These are phyloP conservation scores for Sclerotinia spermophila DNA, from an alignment of 2,329 filamentous ascomycete species.

Conservation along the genomic window DNA sequence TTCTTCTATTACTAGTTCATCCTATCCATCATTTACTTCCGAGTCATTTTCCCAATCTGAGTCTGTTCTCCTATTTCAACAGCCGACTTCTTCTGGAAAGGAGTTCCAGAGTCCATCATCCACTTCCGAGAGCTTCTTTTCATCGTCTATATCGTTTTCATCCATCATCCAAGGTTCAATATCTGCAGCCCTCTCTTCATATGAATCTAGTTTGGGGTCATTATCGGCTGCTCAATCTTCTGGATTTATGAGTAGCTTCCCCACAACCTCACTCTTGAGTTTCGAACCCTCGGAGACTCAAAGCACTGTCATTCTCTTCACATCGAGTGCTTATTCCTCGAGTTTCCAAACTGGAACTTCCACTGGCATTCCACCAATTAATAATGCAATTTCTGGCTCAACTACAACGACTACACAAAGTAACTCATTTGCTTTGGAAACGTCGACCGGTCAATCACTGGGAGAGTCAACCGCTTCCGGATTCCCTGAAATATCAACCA, in stretches of 20 bases:
- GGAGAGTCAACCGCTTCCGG: neutral
- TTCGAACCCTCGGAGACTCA: neutral
- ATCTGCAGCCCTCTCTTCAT: neutral
- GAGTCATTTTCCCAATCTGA: neutral
- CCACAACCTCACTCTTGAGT: neutral
- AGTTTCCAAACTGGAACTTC: neutral
- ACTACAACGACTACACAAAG: neutral
- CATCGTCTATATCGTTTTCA: neutral
- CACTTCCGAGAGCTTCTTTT: neutral
- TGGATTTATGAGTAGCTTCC: neutral
- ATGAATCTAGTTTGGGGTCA: neutral
- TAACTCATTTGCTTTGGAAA: neutral
- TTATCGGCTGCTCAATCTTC: conserved; percentile 2
- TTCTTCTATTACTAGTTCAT: neutral
- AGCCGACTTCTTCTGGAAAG: neutral
- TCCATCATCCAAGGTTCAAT: neutral
- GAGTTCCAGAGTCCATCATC: neutral
- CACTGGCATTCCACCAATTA: neutral
- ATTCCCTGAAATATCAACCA: neutral
- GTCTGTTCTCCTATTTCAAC: neutral
- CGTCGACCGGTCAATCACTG: neutral
- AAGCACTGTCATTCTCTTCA: neutral
- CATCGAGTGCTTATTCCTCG: neutral
- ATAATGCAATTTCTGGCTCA: neutral
- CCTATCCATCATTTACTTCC: neutral